Base-by-base conservation (phyloP, 495 filamentous ascomycete species). In the Penicillium crystallinum region DNA sequence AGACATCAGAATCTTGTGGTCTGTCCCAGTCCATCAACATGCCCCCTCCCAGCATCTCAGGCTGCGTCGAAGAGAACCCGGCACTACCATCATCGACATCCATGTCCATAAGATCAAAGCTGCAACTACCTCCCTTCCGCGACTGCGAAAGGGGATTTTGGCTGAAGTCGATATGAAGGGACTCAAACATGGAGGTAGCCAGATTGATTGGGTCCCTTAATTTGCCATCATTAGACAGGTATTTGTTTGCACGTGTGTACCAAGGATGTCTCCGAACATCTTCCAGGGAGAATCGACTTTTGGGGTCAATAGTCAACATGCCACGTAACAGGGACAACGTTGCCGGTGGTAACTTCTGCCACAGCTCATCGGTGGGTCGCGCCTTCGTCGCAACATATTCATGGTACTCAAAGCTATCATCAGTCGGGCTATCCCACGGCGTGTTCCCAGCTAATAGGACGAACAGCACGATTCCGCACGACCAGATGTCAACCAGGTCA, bases 391-490 rank as follows among this genome's bases (percentile, higher is more conserved):
- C 77, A n/a, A 86, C 74, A 64, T 93, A 97, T 69, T 95, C 89
- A 58, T 86, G 77, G 61, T 84, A 95, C 65, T 95, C 89, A 74
- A 85, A 90, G 62, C 86, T 89, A 51, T 80, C 73, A 18, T 80
- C 69, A 10, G 90, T 90, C 1, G 93, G 93, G 61, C 93, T 88
- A 60, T 97, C 95, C 93, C 93, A 99, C 0, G 93, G 93, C 2
- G 93, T 99, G 67, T 99, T 99, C 10, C 93, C 93, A 5, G 91
- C 90, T 15, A 99, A 69, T 4, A 99, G 75, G 35, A 97, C 93
- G 62, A 99, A 99, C 8, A 99, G 76, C 29, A 99, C 93, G 33
- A 99, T 89, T 14, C 91, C 93, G 57, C 90, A 95, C 31, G 91
- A 96, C 93, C 93, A 99, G 40, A 99, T 91, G 61, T 99, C 93